Evolutionary conservation across 371 early-diverging fungal genomes (phyloP), one percentile per base, ranked within the genome.

Genomic region (Phascolomyces articulosus): DNA sequence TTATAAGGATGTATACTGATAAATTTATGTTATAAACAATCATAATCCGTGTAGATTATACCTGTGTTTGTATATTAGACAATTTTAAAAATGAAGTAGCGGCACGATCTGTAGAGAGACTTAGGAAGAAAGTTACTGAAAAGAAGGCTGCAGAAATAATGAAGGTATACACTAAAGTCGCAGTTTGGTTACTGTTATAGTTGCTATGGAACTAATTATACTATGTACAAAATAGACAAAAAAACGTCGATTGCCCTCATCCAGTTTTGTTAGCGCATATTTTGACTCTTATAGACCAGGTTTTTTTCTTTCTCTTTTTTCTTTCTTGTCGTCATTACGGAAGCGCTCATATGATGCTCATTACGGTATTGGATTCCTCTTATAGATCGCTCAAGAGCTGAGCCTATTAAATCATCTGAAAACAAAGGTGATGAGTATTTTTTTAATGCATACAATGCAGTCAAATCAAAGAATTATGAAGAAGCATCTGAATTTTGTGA

Each of bases 61-160:
- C 96, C 9, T 91, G 92, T 7, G 89, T 93, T 13, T 96, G 97
- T 78, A 93, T 97, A 67, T 80, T 97, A 24, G 97, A 97, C 59
- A 93, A 92, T 54, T 97, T 96, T 85, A 92, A 90, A 61, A 95
- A 94, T 72, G 90, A 91, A 41, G 66, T 82, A 51, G 90, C 94
- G 18, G 86, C 95, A 21, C 77, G 83, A 57, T 84, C 96, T 7
- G 93, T 95, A 73, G 98, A 98, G 67, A 90, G 96, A 41, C 82
- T 95, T 58, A 77, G 97, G 68, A 94, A 94, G 81, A 85, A 82
- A 68, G 77, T 96, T 16, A 91, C 95, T 13, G 90, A 88, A 64
- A 75, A 69, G 27, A 89, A 90, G 70, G 92, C 97, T n/a, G 83
- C 83, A 63, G 95, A 94, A 73, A 84, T 92, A 27, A 82, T 92